Percentiles rank a stretch among this genome's conserved stretches.
Evolutionary conservation across 73 alveolate genomes (phyloP).

Genomic region (Symbiodinium pilosum): DNA sequence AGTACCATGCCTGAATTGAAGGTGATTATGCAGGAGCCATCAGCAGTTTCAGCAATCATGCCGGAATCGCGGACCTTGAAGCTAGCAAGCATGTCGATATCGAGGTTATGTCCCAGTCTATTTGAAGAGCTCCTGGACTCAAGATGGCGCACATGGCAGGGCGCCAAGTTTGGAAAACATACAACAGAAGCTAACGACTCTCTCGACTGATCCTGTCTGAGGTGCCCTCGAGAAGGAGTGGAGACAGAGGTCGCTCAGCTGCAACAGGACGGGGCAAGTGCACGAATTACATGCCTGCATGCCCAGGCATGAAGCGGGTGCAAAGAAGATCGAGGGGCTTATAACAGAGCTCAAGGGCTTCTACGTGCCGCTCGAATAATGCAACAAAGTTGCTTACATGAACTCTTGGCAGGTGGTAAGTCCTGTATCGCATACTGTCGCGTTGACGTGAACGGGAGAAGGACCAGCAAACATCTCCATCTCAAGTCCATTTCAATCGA

Average conservation of each 20-base stretch:
- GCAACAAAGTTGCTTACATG: too few species aligned
- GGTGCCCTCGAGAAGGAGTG: not conserved
- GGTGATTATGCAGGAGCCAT: too few species aligned
- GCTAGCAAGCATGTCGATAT: too few species aligned
- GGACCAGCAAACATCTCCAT: too few species aligned
- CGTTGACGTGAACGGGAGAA: too few species aligned
- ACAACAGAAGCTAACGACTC: too few species aligned
- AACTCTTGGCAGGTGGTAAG: too few species aligned
- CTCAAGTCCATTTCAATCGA: too few species aligned
- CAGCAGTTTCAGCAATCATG: too few species aligned
- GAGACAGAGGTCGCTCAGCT: not conserved
- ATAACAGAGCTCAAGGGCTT: slow-evolving; percentile 76
- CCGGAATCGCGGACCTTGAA: too few species aligned
- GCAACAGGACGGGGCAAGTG: not conserved
- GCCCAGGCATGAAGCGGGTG: slow-evolving; percentile 84
- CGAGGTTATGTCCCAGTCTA: slow-evolving; percentile 48
- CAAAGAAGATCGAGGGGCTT: slow-evolving; percentile 32
- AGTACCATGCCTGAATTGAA: slow-evolving; percentile 24
- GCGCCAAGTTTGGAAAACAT: not conserved
- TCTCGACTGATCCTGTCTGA: too few species aligned
- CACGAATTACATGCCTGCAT: not conserved
- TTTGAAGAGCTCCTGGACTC: slow-evolving; percentile 7
- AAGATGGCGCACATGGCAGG: not conserved
- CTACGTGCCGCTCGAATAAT: slow-evolving; percentile 54
- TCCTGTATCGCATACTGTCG: too few species aligned